Percentiles rank a stretch among this genome's conserved stretches.
phyloP scores from a whole-genome alignment of 2,329 filamentous ascomycete species.

The Dissoconium aciculare region DNA sequence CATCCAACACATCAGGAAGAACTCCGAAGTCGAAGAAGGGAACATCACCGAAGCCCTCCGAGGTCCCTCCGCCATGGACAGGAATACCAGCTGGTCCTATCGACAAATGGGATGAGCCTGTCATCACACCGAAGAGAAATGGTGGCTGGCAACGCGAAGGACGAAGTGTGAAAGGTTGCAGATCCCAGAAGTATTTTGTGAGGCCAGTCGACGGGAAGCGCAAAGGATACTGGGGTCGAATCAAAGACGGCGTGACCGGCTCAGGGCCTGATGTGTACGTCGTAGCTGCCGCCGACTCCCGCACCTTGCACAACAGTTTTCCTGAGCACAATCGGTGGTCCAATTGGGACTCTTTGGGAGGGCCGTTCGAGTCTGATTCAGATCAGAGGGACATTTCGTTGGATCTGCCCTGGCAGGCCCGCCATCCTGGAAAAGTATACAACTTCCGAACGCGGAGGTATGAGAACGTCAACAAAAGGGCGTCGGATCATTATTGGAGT shows the following conservation, averaged over 20 bases:
- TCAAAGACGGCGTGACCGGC: constrained; percentile 29
- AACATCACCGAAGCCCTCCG: too few relatives aligned
- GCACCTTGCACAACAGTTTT: constrained; percentile 25
- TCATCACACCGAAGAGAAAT: too few relatives aligned
- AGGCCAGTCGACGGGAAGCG: constrained; percentile 32
- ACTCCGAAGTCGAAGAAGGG: too few relatives aligned
- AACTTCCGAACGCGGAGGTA: constrained; percentile 19
- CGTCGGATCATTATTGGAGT: constrained; percentile 14
- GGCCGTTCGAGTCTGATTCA: constrained; percentile 5
- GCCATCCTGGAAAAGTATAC: constrained; percentile 14
- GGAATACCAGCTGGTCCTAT: too few relatives aligned
- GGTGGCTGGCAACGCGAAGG: too few relatives aligned
- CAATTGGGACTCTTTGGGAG: constrained; percentile 15
- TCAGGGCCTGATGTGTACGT: constrained; percentile 34
- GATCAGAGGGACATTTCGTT: constrained; percentile 26
- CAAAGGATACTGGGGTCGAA: constrained; percentile 23
- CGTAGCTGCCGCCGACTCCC: constrained; percentile 25
- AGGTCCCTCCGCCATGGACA: too few relatives aligned
- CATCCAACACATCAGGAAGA: too few relatives aligned
- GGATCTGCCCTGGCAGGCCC: constrained; percentile 23
- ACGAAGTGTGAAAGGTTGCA: too few relatives aligned
- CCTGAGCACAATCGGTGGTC: constrained; percentile 26
- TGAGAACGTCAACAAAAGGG: constrained; percentile 8
- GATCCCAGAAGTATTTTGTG: constrained; percentile 28
- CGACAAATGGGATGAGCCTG: too few relatives aligned